Base-by-base conservation (phyloP, 2,329 filamentous ascomycete genomes). In the Ascochyta viciae-villosae region DNA sequence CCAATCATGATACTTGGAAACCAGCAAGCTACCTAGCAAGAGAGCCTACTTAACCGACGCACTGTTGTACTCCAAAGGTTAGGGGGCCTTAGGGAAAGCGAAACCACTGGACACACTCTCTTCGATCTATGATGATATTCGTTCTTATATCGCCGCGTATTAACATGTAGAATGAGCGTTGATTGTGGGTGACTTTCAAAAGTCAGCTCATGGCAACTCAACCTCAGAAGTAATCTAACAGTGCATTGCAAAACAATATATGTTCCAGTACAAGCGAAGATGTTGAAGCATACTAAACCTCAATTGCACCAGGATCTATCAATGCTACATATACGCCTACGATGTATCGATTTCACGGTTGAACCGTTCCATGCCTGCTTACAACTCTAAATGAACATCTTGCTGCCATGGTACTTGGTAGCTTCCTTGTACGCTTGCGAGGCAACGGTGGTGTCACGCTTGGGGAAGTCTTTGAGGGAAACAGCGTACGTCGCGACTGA, bases 401-500 rank as follows among this genome's bases (percentile, higher is more conserved):
- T 74, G 13, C 63, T 60, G n/a, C 73, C 74, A 56, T 74, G 73
- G 46, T 75, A 74, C 53, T 71, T 71, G 8, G 58, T 57, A 9
- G 45, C 42, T 19, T 65, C 56, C 12, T 59, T 54, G 37, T 74
- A 74, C 0, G 56, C 57, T 9, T 52, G 60, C 8, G 63, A 60
- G 3, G 58, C 58, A 22, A 62, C 57, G 4, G 60, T 54, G 7
- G 58, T 44, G 3, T 62, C 64, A 27, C 73, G 69, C 51, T 74
- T 54, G 3, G 74, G 74, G 54, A 76, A 76, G 23, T 64, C 72
- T 47, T 75, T 67, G 35, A 76, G 63, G 1, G 69, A 73, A 9
- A 61, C 61, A 5, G 72, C 73, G 54, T 74, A 75, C 2, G 72
- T 74, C 5, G 72, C 73, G 8, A 75, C 72, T 1, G 73, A 75